These are phyloP conservation scores for Melampsora americana DNA, from an alignment of 1,284 basidiomycete genomes.

Conservation along the genomic window DNA sequence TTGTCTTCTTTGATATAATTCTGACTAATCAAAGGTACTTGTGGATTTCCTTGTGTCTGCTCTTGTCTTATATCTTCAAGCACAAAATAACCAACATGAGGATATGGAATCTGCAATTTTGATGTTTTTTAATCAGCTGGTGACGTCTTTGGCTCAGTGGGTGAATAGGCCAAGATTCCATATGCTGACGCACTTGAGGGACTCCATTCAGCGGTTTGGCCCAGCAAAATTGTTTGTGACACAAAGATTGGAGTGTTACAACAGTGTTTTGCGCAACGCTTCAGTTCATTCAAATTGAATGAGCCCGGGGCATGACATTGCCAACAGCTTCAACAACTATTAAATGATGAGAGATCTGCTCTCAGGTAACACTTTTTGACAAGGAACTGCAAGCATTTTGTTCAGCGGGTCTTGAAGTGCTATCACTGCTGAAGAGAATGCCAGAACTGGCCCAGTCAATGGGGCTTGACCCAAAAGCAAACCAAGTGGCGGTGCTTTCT, in stretches of 20 bases:
- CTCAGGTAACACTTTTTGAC: not conserved
- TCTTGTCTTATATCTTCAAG: constrained; percentile 53
- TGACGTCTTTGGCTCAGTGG: constrained; percentile 48
- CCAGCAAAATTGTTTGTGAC: not conserved
- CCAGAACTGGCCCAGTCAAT: no score
- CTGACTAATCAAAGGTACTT: no score
- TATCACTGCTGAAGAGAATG: no score
- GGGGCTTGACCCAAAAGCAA: no score
- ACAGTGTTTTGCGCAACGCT: not conserved
- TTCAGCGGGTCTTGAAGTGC: no score
- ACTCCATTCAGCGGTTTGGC: constrained; percentile 42
- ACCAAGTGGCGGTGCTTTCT: no score
- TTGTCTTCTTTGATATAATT: no score
- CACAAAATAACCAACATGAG: constrained; percentile 54
- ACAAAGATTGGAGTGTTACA: constrained; percentile 1
- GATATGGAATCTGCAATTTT: constrained; percentile 28
- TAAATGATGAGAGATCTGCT: not conserved
- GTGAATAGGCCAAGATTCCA: constrained; percentile 46
- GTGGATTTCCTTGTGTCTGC: no score
- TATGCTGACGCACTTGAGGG: constrained; percentile 45
- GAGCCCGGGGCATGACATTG: not conserved
- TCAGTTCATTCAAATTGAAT: not conserved
- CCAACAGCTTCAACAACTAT: not conserved
- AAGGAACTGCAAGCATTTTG: not conserved
- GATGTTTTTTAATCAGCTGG: not conserved